These are phyloP conservation scores for Trichothecium sympodiale DNA, from an alignment of 2,329 filamentous ascomycete genomes.

Conservation along the genomic window DNA sequence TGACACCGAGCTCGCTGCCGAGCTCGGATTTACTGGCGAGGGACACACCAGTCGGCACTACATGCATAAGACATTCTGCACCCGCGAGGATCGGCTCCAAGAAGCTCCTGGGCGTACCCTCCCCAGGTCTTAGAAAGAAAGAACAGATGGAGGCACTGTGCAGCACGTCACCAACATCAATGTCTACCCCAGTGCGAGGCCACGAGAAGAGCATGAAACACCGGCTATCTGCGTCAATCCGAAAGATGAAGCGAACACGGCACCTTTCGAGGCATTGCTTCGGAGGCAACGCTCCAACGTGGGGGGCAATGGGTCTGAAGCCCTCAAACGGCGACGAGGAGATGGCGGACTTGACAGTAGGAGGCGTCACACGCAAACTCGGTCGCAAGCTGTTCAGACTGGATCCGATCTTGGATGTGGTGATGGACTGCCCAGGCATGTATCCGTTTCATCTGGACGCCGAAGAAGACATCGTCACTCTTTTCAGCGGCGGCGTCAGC, in stretches of 20 bases:
- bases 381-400: not conserved
- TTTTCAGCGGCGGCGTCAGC: constrained; percentile 9
- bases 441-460: constrained; percentile 15
- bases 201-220: not conserved
- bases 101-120: not conserved
- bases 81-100: constrained; percentile 3
- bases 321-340: not conserved
- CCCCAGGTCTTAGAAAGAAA: not conserved
- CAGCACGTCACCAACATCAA: constrained; percentile 17
- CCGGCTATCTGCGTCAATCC: not conserved
- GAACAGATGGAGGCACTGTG: constrained; percentile 2
- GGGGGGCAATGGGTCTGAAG: not conserved
- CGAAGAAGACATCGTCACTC: constrained; percentile 18
- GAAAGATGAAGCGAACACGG: not conserved
- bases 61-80: not conserved
- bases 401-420: constrained; percentile 5
- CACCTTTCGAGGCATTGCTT: too few species aligned
- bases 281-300: not conserved
- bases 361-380: not conserved
- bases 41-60: constrained; percentile 1
- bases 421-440: constrained; percentile 13
- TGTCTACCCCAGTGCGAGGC: constrained; percentile 7
- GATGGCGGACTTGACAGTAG: not conserved
- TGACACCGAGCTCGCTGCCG: constrained; percentile 3
- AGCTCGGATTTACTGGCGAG: not conserved